Evolutionary conservation across 106 monocot species (phyloP).

Genomic region (Posidonia australis): DNA sequence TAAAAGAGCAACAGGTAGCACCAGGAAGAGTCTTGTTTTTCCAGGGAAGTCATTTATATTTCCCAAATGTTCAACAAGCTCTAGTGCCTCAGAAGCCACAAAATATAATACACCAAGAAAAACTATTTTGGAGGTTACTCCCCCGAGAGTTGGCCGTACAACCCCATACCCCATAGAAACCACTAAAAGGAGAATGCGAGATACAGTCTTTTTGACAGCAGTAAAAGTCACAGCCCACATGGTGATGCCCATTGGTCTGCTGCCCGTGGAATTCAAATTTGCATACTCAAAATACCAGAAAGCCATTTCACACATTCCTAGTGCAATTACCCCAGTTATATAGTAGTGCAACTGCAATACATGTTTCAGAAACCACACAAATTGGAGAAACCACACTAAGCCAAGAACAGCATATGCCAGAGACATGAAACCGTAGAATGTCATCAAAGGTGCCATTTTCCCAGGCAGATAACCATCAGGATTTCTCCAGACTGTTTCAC

Average conservation of each 20-base stretch:
- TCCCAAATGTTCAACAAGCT: constrained; percentile 95
- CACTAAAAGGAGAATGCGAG: constrained; percentile 82
- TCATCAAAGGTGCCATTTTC: constrained; percentile 91
- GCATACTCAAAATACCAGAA: constrained; percentile 99
- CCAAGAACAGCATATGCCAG: constrained; percentile 90
- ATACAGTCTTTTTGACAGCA: constrained; percentile 90
- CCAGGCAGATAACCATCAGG: constrained; percentile 89
- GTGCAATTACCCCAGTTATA: constrained; percentile 79
- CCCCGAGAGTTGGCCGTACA: constrained; percentile 74
- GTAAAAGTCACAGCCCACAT: constrained; percentile 92
- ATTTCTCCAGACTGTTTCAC: constrained; percentile 93
- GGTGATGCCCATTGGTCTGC: constrained; percentile 83
- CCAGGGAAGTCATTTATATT: constrained; percentile 96
- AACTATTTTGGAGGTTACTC: constrained; percentile 57
- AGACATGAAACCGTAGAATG: constrained; percentile 88
- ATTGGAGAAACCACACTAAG: constrained; percentile 82
- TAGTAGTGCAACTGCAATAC: constrained; percentile 86
- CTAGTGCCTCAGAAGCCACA: constrained; percentile 86
- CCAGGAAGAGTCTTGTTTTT: constrained; percentile 80
- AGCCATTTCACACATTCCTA: constrained; percentile 99
- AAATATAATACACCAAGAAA: constrained; percentile 86
- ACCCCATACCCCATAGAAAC: constrained; percentile 99
- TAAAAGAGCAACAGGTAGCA: constrained; percentile 81
- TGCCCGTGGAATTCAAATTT: constrained; percentile 89
- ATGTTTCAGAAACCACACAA: constrained; percentile 79